These are phyloP conservation scores for Trichoderma oligosporum DNA, from an alignment of 2,329 filamentous ascomycete species.

Conservation along the genomic window DNA sequence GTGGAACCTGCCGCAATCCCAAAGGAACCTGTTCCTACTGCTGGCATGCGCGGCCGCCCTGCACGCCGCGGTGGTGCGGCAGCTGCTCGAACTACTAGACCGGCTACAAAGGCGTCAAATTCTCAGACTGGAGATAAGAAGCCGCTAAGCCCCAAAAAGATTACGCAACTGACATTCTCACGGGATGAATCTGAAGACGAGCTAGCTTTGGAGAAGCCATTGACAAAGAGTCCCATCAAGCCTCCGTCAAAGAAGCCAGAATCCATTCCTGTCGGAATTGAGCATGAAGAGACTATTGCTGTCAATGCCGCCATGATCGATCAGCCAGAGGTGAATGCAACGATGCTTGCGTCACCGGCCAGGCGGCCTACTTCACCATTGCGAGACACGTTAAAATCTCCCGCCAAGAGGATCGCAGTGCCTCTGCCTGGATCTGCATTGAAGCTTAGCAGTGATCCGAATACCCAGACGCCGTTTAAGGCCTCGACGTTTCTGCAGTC, in stretches of 20 bases:
- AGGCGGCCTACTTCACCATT: constrained; percentile 51
- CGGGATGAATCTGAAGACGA: constrained; percentile 56
- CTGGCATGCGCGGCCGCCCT: constrained; percentile 40
- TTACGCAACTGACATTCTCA: constrained; percentile 52
- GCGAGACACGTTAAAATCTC: constrained; percentile 54
- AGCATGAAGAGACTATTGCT: constrained; percentile 21
- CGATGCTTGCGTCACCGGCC: constrained; percentile 52
- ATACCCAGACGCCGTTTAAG: constrained; percentile 35
- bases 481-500: constrained; percentile 43
- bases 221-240: constrained; percentile 21
- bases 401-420: constrained; percentile 45
- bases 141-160: constrained; percentile 63
- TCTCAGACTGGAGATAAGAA: constrained; percentile 35
- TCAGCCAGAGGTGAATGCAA: constrained; percentile 35
- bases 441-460: constrained; percentile 25
- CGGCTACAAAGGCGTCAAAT: constrained; percentile 32
- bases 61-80: constrained; percentile 40
- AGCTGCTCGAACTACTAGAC: constrained; percentile 35
- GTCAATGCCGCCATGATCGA: constrained; percentile 30
- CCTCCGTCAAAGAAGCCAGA: constrained; percentile 13
- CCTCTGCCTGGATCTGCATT: constrained; percentile 34
- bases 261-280: background rate
- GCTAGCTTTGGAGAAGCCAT: constrained; percentile 50
- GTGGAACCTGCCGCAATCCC: constrained; percentile 41
- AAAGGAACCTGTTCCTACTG: constrained; percentile 35